These are phyloP conservation scores for Prunus yedoensis DNA, from an alignment of 331 rosid genomes.

Conservation along the genomic window DNA sequence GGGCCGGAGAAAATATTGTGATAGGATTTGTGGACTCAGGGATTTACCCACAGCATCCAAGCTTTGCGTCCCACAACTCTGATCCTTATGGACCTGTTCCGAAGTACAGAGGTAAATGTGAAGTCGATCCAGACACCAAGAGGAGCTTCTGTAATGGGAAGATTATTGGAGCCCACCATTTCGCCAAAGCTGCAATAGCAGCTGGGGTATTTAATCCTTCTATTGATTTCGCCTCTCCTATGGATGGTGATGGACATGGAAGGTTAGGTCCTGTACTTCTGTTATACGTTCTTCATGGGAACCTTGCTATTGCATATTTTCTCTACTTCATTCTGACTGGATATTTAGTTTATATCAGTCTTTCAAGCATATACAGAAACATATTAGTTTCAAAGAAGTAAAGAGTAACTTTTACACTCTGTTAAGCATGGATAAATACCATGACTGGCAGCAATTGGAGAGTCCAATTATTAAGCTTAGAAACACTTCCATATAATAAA, in stretches of 20 bases:
- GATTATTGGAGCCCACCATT: constrained; percentile 98
- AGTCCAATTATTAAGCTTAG: constrained; percentile 12
- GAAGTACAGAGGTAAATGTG: constrained; percentile 92
- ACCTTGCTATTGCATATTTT: neutral
- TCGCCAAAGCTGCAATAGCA: constrained; percentile 96
- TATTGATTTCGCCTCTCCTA: constrained; percentile 86
- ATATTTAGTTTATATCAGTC: constrained; percentile 1
- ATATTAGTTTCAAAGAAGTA: neutral
- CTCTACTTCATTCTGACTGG: neutral
- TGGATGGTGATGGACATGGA: constrained; percentile 99
- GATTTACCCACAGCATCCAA: constrained; percentile 91
- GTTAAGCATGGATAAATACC: neutral
- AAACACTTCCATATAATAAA: neutral
- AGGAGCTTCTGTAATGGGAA: constrained; percentile 86
- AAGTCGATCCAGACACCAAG: constrained; percentile 84
- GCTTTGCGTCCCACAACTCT: constrained; percentile 64
- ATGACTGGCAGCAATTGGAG: neutral
- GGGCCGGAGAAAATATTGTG: constrained; percentile 96
- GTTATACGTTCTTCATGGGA: constrained; percentile 14
- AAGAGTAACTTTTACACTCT: neutral
- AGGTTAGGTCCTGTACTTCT: constrained; percentile 54
- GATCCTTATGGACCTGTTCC: constrained; percentile 84
- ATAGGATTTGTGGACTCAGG: constrained; percentile 99
- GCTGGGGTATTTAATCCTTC: constrained; percentile 91
- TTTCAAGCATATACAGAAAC: neutral